Percentiles rank a stretch among this genome's conserved stretches.
Conservation (phyloP, 495 filamentous ascomycete genomes). For the Penicillium nucicola region DNA sequence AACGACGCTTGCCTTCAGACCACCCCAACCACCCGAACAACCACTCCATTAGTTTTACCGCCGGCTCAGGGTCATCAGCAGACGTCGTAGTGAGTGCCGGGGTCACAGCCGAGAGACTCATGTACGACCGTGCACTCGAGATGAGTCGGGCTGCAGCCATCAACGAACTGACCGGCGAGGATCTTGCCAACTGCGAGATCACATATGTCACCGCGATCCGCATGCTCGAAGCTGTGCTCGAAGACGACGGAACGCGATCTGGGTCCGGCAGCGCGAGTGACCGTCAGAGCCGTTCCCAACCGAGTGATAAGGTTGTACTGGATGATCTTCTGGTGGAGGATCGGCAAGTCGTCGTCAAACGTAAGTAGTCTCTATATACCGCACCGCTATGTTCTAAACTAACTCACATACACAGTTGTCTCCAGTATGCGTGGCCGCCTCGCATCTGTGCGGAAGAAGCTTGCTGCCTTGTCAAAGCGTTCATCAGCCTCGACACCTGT, state of each 20-base stretch:
- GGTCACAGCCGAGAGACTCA: slow-evolving; percentile 90
- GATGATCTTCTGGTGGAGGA: slow-evolving; percentile 69
- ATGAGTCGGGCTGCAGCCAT: slow-evolving; percentile 94
- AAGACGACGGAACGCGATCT: slow-evolving; percentile 64
- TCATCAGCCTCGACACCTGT: slow-evolving; percentile 36
- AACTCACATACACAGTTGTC: slow-evolving; percentile 45
- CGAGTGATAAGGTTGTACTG: slow-evolving; percentile 40
- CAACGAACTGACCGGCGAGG: slow-evolving; percentile 89
- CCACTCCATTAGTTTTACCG: slow-evolving; percentile 50
- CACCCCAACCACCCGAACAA: slow-evolving; percentile 86
- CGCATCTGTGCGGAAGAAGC: slow-evolving; percentile 54
- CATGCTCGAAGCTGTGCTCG: slow-evolving; percentile 91
- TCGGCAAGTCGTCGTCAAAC: slow-evolving; percentile 65
- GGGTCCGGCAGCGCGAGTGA: slow-evolving; percentile 30
- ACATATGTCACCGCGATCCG: slow-evolving; percentile 86
- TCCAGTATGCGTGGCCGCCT: slow-evolving; percentile 57
- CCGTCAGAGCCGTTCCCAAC: slow-evolving; percentile 15
- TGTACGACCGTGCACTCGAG: slow-evolving; percentile 96
- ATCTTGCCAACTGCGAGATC: slow-evolving; percentile 86
- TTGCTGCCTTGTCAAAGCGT: slow-evolving; percentile 51
- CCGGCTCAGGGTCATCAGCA: slow-evolving; percentile 50
- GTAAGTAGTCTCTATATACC: slow-evolving; percentile 42
- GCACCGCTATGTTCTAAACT: slow-evolving; percentile 9
- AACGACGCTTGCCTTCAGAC: slow-evolving; percentile 76
- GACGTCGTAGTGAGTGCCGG: slow-evolving; percentile 70